Percentiles rank a stretch among this genome's conserved stretches.
phyloP scores from a whole-genome alignment of 2,329 filamentous ascomycete genomes.

The Aspergillus sp. region DNA sequence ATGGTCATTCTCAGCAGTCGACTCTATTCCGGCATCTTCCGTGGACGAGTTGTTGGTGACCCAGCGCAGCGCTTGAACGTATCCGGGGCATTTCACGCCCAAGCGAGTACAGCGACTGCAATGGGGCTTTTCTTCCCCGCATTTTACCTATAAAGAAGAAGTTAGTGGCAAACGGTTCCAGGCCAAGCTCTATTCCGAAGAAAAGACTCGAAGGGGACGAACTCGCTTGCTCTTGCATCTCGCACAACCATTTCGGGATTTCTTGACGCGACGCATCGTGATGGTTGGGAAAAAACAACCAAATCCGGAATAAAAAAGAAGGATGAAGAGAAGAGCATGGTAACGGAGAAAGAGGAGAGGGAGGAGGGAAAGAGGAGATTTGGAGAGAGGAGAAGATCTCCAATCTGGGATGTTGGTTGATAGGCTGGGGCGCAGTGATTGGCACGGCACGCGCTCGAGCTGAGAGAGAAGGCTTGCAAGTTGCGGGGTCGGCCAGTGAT shows the following conservation, averaged over 20 bases:
- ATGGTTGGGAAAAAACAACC: constrained; percentile 35
- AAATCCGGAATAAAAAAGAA: background rate
- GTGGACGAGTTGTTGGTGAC: constrained; percentile 32
- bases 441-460: background rate
- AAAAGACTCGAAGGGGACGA: background rate
- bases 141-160: constrained; percentile 35
- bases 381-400: constrained; percentile 1
- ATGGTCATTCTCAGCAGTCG: background rate
- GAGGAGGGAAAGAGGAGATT: constrained; percentile 3
- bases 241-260: constrained; percentile 44
- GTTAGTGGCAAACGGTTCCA: background rate
- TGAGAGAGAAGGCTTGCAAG: background rate
- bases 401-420: background rate
- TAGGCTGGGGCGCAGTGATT: background rate
- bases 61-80: constrained; percentile 39
- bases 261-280: constrained; percentile 44
- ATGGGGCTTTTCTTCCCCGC: constrained; percentile 40
- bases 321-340: background rate
- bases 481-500: constrained; percentile 3
- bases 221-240: constrained; percentile 44
- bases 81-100: constrained; percentile 39
- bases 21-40: constrained; percentile 14
- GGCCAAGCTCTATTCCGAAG: background rate
- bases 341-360: background rate
- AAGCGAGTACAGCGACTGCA: constrained; percentile 40